Conservation (phyloP, 2,329 filamentous ascomycete genomes). For the Pyricularia sp. region DNA sequence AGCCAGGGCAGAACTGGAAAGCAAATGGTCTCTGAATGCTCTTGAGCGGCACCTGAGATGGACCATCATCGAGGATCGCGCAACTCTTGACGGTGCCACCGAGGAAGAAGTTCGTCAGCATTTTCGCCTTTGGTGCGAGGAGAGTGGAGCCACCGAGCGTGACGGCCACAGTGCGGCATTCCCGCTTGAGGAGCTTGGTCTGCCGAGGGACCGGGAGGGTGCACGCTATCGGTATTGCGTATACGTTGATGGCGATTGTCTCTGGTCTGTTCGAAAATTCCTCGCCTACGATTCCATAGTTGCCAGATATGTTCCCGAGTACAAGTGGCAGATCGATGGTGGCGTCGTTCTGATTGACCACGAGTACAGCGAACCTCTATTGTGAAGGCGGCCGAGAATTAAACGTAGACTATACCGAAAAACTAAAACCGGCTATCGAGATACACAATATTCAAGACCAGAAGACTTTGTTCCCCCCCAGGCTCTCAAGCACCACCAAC, state of each 20-base stretch:
- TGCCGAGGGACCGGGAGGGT: background rate
- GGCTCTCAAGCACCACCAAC: no score
- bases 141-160: background rate
- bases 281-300: background rate
- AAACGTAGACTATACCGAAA: no score
- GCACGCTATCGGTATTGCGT: constrained; percentile 3
- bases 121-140: background rate
- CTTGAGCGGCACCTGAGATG: background rate
- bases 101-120: background rate
- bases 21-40: background rate
- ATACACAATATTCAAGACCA: no score
- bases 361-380: background rate
- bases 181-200: background rate
- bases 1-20: background rate
- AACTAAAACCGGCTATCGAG: no score
- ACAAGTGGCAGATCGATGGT: background rate
- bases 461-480: no score
- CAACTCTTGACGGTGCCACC: background rate
- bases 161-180: background rate
- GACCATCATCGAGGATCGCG: background rate
- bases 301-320: background rate
- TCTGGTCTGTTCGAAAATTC: background rate
- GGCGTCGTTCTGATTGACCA: background rate
- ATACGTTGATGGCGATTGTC: background rate
- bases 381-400: no score